Evolutionary conservation across 805 yeast species (phyloP), one percentile per base, ranked within the genome.

Genomic region (Kazachstania martiniae): DNA sequence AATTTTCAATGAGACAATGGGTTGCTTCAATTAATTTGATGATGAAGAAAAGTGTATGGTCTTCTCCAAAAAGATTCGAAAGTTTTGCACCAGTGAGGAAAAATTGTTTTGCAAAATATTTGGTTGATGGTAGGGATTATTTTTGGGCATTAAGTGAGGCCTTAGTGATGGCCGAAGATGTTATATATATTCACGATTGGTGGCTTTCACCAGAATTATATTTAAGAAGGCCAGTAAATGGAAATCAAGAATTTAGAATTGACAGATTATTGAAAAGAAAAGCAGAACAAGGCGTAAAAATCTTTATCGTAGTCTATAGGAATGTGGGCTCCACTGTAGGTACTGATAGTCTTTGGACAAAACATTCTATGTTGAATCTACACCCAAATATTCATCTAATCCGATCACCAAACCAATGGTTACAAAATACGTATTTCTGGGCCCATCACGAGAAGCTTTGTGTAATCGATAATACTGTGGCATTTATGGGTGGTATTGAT

Each of bases 371-470:
- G 49, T 65, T 93, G 32, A 85, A 81, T 33, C 62, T 91, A 26
- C 86, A 89, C 56, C 77, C 75, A 17, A 91, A 91, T 50, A 74
- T 91, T 31, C 89, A 83, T 56, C 86, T 89, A 10, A 70, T 91
- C 39, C 72, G 99, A 44, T 87, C 96, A 1, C 99, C 99, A 4
- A 87, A 91, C 46, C 99, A 91, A 54, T 72, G 91, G 53, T 61
- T 84, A 34, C 96, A 91, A 52, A 83, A 84, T 44, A 89, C 95
- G 0, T 81, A 76, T 48, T 93, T 91, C 53, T 91, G 98, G 98
- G 98, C 99, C 0, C 99, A 91, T 61, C 99, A 91, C 61, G 99
- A 91, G 50, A 91, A 91, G 50, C 56, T 91, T 36, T 75, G 87
- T 38, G 70, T 91, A 22, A 64, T 91, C 37, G 99, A 91, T 56